Base-by-base conservation (phyloP, 2,329 filamentous ascomycete genomes). In the Aspergillus brasiliensis region DNA sequence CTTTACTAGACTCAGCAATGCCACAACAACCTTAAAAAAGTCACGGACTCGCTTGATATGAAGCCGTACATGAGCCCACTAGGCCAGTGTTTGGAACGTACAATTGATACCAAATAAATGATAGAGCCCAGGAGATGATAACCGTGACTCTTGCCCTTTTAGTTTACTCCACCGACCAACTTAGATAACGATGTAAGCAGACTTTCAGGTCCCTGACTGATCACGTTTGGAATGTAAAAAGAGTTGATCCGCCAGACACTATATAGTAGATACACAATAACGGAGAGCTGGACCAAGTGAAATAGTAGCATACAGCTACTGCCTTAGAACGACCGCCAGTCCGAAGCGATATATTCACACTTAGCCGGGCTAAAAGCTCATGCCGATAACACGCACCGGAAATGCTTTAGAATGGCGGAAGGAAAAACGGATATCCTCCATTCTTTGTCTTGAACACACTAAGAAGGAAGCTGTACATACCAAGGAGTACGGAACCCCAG, bases 371-470 rank as follows among this genome's bases (percentile, higher is more conserved):
- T 21, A 23, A 23, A 15, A 23, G 10, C 21, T 6, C 40, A 44
- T 10, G 40, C 19, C 19, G 21, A 21, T 44, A 44, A 23, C 10
- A 7, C 23, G 13, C 40, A 44, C 5, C 13, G 40, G 13, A 19
- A 21, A 19, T 19, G 4, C 5, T 11, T 28, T 82, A 88, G 77
- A 99, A 98, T 10, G 95, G 95, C 57, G 95, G 95, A 62, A 99
- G 84, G 72, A 88, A 92, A 80, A 98, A 97, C 15, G 93, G 93
- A 78, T 99, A 99, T 23, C 92, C 92, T 34, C 88, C 88, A 74
- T 98, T 99, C 88, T 99, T 99, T 70, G 90, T 83, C 70, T 93
- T 88, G 85, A 99, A 99, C 64, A 97, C 83, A 78, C 91, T 97
- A 66, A 99, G 85, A 64, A 99, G 83, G 80, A 97, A 95, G 81